phyloP scores from a whole-genome alignment of 176 grass and related monocot species.

The Musa schizocarpa region DNA sequence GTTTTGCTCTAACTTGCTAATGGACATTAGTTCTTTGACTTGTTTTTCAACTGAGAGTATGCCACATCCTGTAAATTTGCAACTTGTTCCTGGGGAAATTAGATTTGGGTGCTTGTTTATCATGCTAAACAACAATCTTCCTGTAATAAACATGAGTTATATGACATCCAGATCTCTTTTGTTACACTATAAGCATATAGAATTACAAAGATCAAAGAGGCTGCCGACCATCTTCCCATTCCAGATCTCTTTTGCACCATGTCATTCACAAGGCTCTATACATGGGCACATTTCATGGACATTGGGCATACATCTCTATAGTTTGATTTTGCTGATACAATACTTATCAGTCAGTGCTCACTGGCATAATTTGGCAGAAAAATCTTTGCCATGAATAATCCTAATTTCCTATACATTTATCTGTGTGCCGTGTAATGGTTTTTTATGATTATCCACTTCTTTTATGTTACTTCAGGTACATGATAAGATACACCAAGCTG shows the following conservation, averaged over 20 bases:
- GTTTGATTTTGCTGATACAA: too few relatives aligned
- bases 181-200: too few relatives aligned
- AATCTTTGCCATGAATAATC: neutral
- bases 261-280: too few relatives aligned
- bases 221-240: neutral
- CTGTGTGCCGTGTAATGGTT: neutral
- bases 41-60: too few relatives aligned
- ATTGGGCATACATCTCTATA: too few relatives aligned
- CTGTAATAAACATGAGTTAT: too few relatives aligned
- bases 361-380: neutral
- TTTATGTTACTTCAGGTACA: constrained; percentile 45
- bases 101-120: neutral
- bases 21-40: neutral
- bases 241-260: neutral
- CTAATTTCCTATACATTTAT: neutral
- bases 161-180: too few relatives aligned
- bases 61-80: neutral
- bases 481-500: constrained; percentile 54
- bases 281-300: too few relatives aligned
- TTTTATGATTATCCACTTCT: neutral
- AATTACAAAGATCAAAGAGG: too few relatives aligned
- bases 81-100: neutral
- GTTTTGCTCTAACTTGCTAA: neutral
- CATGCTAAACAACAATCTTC: neutral
- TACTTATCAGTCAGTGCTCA: too few relatives aligned